Evolutionary conservation across 2,329 filamentous ascomycete species (phyloP).

Genomic region (Blastomyces silverae): DNA sequence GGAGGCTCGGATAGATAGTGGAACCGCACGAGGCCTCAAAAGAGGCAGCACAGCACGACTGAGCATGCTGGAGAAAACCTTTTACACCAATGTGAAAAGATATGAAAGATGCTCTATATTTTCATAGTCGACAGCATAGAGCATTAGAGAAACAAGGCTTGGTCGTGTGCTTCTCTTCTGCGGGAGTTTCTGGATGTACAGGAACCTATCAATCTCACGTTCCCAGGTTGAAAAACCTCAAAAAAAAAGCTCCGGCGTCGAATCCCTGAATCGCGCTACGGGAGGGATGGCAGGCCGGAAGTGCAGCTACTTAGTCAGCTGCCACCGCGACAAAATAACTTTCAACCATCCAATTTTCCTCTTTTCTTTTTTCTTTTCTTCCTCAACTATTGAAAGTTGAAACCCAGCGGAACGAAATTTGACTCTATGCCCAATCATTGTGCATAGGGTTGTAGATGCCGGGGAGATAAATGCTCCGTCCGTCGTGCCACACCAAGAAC

Average conservation of each 20-base stretch:
- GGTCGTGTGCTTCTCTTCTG: neutral
- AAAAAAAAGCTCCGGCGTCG: neutral
- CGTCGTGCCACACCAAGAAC: conserved; percentile 45
- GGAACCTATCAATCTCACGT: neutral
- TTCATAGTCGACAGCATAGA: conserved; percentile 22
- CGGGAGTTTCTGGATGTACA: neutral
- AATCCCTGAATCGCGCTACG: neutral
- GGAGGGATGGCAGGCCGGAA: neutral
- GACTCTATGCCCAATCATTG: conserved; percentile 45
- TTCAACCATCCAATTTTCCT: conserved; percentile 20
- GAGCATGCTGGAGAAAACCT: conserved; percentile 34
- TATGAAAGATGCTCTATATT: conserved; percentile 17
- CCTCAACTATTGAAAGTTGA: conserved; percentile 49
- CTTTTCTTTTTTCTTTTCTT: conserved; percentile 34
- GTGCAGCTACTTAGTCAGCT: conserved; percentile 8
- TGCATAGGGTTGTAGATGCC: conserved; percentile 55
- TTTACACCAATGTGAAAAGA: conserved; percentile 20
- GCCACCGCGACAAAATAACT: neutral
- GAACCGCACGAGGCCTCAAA: conserved; percentile 37
- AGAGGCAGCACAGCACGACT: conserved; percentile 42
- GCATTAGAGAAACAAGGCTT: conserved; percentile 1
- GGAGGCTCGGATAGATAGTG: conserved; percentile 33
- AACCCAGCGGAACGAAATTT: conserved; percentile 52
- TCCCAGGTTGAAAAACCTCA: neutral
- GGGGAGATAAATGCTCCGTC: conserved; percentile 43